Base-by-base conservation (phyloP, 2,329 filamentous ascomycete genomes). In the Talaromyces sp. region DNA sequence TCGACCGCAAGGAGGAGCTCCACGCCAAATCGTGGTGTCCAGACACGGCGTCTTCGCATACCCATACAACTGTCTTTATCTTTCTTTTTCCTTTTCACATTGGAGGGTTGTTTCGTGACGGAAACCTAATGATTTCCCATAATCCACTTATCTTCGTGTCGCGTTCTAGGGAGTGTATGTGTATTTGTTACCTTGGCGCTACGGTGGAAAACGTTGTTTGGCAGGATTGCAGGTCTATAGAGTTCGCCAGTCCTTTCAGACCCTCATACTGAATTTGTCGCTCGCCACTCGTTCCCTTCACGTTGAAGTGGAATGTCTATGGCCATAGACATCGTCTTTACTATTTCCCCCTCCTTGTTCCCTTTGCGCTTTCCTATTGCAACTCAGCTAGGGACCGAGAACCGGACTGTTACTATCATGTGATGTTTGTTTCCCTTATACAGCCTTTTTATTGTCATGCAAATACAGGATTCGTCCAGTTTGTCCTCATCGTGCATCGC, bases 181-280 rank as follows among this genome's bases (percentile, higher is more conserved):
- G 52, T 60, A 58, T 64, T 59, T 63, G 55, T 65, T 67, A 66
- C 62, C 64, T 70, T 65, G 70, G 70, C 69, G 70, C 68, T 69
- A 63, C 50, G 62, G 68, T 66, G 62, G 63, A 65, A 65, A 67
- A 65, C 63, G 55, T 55, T 65, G 60, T 66, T 68, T 58, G 67
- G 62, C 62, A 58, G 57, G 64, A 63, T 65, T 64, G 57, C 63
- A 63, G 58, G 60, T 57, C 56, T 62, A 62, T 64, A 62, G 54
- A 64, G 51, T 56, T 54, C 52, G 49, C 52, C 54, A 47, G 50
- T 59, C 60, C 61, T 61, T n/a, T 52, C 32, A 53, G 56, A 54
- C 60, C 57, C 62, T 55, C 57, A 61, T 58, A 56, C 55, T 56
- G 54, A 57, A 58, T 52, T 58, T 60, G 51, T 47, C 33, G 32